phyloP scores from a whole-genome alignment of 331 rosid species.

The Pyracantha coccinea region DNA sequence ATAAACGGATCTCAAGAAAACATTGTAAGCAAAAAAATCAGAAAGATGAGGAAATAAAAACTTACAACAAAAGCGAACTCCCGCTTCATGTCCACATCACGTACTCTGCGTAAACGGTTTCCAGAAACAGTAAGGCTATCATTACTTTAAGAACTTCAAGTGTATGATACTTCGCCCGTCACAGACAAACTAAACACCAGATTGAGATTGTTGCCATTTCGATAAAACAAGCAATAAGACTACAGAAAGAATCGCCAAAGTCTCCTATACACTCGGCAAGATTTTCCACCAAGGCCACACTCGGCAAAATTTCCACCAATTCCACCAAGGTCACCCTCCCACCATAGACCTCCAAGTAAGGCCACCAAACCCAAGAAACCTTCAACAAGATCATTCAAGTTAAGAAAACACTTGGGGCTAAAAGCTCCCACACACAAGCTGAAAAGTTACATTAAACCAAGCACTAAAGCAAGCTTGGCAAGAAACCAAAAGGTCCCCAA shows the following conservation, averaged over 20 bases:
- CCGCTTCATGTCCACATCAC: slow-evolving; percentile 94
- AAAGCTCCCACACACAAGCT: slow-evolving; percentile 39
- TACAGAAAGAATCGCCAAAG: slow-evolving; percentile 54
- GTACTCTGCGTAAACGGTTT: slow-evolving; percentile 94
- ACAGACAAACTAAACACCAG: slow-evolving; percentile 92
- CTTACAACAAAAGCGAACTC: slow-evolving; percentile 95
- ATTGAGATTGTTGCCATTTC: slow-evolving; percentile 85
- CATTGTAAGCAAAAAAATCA: slow-evolving; percentile 8
- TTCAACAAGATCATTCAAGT: slow-evolving; percentile 89
- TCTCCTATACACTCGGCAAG: slow-evolving; percentile 52
- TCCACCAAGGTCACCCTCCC: slow-evolving; percentile 67
- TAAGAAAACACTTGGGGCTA: slow-evolving; percentile 43
- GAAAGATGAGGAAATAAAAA: slow-evolving; percentile 20
- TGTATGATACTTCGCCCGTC: slow-evolving; percentile 75
- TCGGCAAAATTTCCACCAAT: slow-evolving; percentile 58
- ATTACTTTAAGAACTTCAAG: slow-evolving; percentile 46
- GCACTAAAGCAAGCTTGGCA: slow-evolving; percentile 17
- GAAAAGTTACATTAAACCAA: slow-evolving; percentile 37
- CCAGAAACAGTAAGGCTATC: slow-evolving; percentile 98
- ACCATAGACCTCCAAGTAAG: slow-evolving; percentile 92
- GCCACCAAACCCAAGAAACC: slow-evolving; percentile 82
- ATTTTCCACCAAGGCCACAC: slow-evolving; percentile 48
- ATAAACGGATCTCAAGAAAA: not conserved
- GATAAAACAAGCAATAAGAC: slow-evolving; percentile 68
- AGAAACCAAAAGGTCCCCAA: slow-evolving; percentile 2